Percentiles rank a stretch among this genome's conserved stretches.
These are phyloP conservation scores for Astrothelium subdiscretum DNA, from an alignment of 495 filamentous ascomycete genomes.

Conservation along the genomic window DNA sequence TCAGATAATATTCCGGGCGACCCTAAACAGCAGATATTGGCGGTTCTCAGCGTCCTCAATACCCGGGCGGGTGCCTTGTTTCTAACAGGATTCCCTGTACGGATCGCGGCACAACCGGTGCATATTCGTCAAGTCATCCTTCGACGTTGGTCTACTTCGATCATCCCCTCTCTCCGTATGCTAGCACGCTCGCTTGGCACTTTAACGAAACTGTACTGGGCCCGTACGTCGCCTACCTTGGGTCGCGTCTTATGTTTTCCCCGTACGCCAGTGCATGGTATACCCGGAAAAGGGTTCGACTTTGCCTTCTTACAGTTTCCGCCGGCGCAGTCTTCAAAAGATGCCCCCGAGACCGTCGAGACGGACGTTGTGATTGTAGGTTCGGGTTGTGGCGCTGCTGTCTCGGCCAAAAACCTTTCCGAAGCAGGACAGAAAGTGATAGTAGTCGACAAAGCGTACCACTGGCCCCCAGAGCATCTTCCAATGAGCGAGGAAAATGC, in stretches of 20 bases:
- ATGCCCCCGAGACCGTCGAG: slow-evolving; percentile 45
- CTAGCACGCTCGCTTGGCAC: slow-evolving; percentile 20
- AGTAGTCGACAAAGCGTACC: slow-evolving; percentile 72
- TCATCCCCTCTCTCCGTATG: slow-evolving; percentile 20
- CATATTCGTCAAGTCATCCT: slow-evolving; percentile 23
- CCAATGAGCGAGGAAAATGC: slow-evolving; percentile 55
- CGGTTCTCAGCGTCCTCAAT: slow-evolving; percentile 22
- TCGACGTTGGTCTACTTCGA: slow-evolving; percentile 18
- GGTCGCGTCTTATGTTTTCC: slow-evolving; percentile 51
- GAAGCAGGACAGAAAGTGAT: slow-evolving; percentile 63
- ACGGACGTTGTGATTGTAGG: slow-evolving; percentile 79
- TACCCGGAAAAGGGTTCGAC: slow-evolving; percentile 42
- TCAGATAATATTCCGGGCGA: slow-evolving; percentile 16
- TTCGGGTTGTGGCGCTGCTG: slow-evolving; percentile 77
- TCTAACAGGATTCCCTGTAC: slow-evolving; percentile 24
- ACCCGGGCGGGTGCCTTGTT: slow-evolving; percentile 23
- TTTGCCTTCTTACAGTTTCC: slow-evolving; percentile 44
- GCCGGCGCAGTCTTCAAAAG: slow-evolving; percentile 17
- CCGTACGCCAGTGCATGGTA: slow-evolving; percentile 47
- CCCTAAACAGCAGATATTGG: slow-evolving; percentile 13
- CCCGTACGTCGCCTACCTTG: slow-evolving; percentile 46
- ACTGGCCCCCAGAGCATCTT: slow-evolving; percentile 59
- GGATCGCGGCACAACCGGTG: slow-evolving; percentile 21
- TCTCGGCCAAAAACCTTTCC: slow-evolving; percentile 68
- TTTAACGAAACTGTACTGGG: slow-evolving; percentile 38